These are phyloP conservation scores for Tetraselmis striata DNA, from an alignment of 139 green algal species.

Conservation along the genomic window DNA sequence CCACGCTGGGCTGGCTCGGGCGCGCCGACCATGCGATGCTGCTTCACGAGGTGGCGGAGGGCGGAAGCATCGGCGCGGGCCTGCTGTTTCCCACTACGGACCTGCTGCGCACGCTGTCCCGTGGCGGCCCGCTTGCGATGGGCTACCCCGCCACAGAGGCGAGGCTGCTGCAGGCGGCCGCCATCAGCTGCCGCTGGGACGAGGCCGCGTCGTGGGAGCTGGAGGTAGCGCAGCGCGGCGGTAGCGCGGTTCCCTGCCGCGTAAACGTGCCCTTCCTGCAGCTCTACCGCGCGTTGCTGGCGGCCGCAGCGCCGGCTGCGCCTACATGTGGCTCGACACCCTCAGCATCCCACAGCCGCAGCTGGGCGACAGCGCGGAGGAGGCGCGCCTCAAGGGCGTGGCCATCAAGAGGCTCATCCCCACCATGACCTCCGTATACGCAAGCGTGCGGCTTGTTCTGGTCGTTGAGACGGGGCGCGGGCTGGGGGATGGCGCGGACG, in stretches of 20 bases:
- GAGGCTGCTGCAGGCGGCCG: not conserved
- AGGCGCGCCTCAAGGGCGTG: not conserved
- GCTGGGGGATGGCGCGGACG: not conserved
- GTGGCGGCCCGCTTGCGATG: too few relatives aligned
- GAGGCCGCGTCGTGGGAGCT: not conserved
- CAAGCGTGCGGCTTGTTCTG: not conserved
- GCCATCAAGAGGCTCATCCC: not conserved
- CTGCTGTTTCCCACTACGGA: too few relatives aligned
- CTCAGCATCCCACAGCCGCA: not conserved
- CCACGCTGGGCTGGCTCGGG: too few relatives aligned
- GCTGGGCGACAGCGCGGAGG: not conserved
- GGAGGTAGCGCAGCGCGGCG: not conserved
- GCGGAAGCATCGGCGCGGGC: too few relatives aligned
- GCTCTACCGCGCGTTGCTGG: not conserved
- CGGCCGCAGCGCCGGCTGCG: not conserved
- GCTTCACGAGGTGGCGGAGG: too few relatives aligned
- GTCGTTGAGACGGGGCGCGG: not conserved
- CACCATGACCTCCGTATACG: not conserved
- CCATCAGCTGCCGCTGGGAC: not conserved
- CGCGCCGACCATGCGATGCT: too few relatives aligned
- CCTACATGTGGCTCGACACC: not conserved
- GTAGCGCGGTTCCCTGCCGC: not conserved
- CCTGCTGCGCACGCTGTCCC: too few relatives aligned
- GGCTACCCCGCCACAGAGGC: not conserved
- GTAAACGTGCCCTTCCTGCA: not conserved